Percentiles rank a stretch among this genome's conserved stretches.
Evolutionary conservation across 2,329 filamentous ascomycete genomes (phyloP).

Genomic region (Trichoderma semiorbis): DNA sequence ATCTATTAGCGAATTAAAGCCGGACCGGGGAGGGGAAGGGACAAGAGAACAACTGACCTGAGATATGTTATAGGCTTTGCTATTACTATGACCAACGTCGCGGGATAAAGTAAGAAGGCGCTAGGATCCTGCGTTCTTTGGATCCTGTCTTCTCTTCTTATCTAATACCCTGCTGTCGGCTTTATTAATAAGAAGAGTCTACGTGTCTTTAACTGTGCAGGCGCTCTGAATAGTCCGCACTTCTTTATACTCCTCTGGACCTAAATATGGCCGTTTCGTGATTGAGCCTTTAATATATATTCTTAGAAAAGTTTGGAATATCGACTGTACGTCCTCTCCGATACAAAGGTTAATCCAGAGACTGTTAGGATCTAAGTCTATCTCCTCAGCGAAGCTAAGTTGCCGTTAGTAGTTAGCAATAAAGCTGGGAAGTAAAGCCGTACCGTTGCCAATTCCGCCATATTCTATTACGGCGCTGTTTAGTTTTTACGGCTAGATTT

Average conservation of each 20-base stretch:
- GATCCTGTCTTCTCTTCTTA: neutral
- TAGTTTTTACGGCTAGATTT: neutral
- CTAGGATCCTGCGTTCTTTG: neutral
- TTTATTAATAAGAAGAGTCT: neutral
- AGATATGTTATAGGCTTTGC: neutral
- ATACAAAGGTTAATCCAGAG: neutral
- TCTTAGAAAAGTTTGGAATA: neutral
- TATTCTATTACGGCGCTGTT: neutral
- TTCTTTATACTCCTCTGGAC: neutral
- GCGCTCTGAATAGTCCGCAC: neutral
- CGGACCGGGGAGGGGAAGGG: too few relatives aligned
- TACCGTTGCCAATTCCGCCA: neutral
- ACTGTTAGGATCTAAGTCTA: neutral
- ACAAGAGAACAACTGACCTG: neutral
- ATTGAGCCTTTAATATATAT: neutral
- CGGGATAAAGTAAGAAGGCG: neutral
- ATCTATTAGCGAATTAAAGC: neutral
- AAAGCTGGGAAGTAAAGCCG: neutral
- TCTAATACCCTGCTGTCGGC: neutral
- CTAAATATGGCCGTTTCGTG: neutral
- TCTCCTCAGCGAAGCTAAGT: neutral
- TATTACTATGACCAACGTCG: neutral
- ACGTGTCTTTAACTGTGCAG: neutral
- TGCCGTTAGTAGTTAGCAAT: neutral
- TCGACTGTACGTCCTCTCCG: neutral